These are phyloP conservation scores for Neofusicoccum parvum DNA, from an alignment of 2,329 filamentous ascomycete genomes.

Conservation along the genomic window DNA sequence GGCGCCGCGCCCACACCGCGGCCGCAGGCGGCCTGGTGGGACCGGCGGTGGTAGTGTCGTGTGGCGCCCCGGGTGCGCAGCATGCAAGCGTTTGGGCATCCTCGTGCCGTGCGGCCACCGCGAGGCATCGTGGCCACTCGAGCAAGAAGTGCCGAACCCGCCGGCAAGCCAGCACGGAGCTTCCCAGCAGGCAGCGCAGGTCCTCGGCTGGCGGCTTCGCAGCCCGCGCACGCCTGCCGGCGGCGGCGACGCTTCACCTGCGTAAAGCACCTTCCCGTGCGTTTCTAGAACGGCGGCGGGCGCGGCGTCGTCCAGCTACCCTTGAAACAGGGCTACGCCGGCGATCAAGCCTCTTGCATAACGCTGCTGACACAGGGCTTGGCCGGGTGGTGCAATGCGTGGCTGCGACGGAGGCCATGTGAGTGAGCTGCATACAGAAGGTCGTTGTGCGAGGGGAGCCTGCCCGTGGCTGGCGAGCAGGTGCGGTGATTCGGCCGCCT, in stretches of 20 bases:
- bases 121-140: constrained; percentile 1
- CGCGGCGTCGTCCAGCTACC: constrained; percentile 1
- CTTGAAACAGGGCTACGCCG: constrained; percentile 17
- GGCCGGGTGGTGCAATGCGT: constrained; percentile 15
- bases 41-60: constrained; percentile 17
- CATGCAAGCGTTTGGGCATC: constrained; percentile 13
- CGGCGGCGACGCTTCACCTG: background rate
- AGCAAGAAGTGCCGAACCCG: constrained; percentile 11
- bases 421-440: constrained; percentile 20
- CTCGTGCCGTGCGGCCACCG: constrained; percentile 18
- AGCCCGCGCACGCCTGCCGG: background rate
- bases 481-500: constrained; percentile 15
- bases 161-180: constrained; percentile 6
- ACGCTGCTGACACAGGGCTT: constrained; percentile 4
- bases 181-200: constrained; percentile 5
- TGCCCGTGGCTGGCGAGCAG: background rate
- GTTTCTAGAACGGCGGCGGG: constrained; percentile 18
- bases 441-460: constrained; percentile 19
- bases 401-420: constrained; percentile 21
- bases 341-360: constrained; percentile 21
- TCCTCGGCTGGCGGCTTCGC: background rate
- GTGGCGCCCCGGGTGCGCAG: constrained; percentile 17
- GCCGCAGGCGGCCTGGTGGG: constrained; percentile 7
- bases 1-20: background rate
- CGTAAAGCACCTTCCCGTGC: background rate